A percentile compares a stretch with the other conserved stretches of the same genome.
Conservation (phyloP, 495 filamentous ascomycete genomes). For the Tetracladium setigerum region DNA sequence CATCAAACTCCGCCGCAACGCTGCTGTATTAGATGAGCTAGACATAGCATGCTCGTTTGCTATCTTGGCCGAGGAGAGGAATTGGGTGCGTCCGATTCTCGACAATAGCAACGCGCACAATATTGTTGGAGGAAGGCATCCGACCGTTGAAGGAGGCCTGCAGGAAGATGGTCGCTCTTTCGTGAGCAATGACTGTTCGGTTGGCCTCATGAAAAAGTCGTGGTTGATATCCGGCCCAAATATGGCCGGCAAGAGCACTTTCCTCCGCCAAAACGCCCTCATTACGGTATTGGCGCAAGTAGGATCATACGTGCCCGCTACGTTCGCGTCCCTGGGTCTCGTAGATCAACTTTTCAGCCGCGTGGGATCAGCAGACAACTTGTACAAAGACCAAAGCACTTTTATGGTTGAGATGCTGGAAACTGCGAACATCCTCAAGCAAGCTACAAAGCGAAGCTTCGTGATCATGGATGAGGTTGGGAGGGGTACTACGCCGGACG, state of each 20-base stretch:
- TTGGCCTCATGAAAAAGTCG: constrained; percentile 60
- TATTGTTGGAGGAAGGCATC: constrained; percentile 78
- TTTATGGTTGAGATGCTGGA: constrained; percentile 91
- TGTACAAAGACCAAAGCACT: constrained; percentile 86
- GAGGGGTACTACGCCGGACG: constrained; percentile 84
- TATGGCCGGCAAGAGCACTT: constrained; percentile 97
- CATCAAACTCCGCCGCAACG: constrained; percentile 78
- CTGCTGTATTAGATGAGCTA: constrained; percentile 80
- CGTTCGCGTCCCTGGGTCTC: constrained; percentile 74
- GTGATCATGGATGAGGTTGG: constrained; percentile 99
- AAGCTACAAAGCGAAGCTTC: constrained; percentile 64
- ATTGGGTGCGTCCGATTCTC: constrained; percentile 65
- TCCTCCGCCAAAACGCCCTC: constrained; percentile 87
- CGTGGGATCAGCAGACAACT: constrained; percentile 86
- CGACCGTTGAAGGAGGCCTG: constrained; percentile 79
- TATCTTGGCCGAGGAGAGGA: constrained; percentile 62
- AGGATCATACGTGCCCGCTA: constrained; percentile 85
- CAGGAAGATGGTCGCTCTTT: constrained; percentile 75
- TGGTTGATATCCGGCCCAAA: constrained; percentile 98
- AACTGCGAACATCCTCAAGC: constrained; percentile 59
- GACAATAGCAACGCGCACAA: constrained; percentile 38
- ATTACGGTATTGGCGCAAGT: constrained; percentile 90
- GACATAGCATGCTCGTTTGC: constrained; percentile 85
- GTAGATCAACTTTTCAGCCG: constrained; percentile 91
- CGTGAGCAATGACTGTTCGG: constrained; percentile 76